Evolutionary conservation across 2,329 filamentous ascomycete species (phyloP).

Genomic region (Furcasterigmium sp.): DNA sequence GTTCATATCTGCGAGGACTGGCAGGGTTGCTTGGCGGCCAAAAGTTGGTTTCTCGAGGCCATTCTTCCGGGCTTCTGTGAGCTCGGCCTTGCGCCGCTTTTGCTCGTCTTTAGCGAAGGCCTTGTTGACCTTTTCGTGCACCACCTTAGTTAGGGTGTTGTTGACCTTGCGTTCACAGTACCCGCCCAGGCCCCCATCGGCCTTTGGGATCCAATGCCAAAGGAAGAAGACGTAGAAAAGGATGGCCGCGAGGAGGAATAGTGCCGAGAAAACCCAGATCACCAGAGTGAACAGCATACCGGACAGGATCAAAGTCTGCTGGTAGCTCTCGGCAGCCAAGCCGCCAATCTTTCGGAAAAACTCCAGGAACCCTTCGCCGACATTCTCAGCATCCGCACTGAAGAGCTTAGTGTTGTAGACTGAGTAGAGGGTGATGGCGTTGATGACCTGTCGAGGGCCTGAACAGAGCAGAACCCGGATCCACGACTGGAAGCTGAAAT

Average conservation of each 20-base stretch:
- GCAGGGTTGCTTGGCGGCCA: conserved; percentile 62
- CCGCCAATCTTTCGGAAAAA: conserved; percentile 80
- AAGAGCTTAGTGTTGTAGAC: conserved; percentile 72
- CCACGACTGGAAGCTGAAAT: conserved; percentile 76
- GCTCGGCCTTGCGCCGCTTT: conserved; percentile 46
- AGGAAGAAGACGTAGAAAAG: conserved; percentile 84
- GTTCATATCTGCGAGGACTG: conserved; percentile 46
- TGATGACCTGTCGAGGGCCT: conserved; percentile 86
- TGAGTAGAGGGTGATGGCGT: conserved; percentile 81
- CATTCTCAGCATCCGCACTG: conserved; percentile 43
- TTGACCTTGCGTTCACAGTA: conserved; percentile 95
- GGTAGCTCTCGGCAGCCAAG: conserved; percentile 67
- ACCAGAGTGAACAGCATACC: conserved; percentile 91
- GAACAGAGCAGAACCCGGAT: conserved; percentile 86
- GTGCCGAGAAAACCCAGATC: conserved; percentile 78
- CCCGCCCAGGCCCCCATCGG: conserved; percentile 72
- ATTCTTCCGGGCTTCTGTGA: conserved; percentile 46
- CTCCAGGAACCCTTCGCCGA: conserved; percentile 47
- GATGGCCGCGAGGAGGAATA: conserved; percentile 69
- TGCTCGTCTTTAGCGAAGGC: conserved; percentile 75
- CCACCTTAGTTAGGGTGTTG: conserved; percentile 75
- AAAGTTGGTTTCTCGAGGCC: conserved; percentile 42
- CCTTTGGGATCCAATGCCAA: conserved; percentile 82
- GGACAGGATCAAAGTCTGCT: conserved; percentile 76
- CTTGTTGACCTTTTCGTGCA: conserved; percentile 81